These are phyloP conservation scores for Diaporthe eres DNA, from an alignment of 2,329 filamentous ascomycete genomes.

Conservation along the genomic window DNA sequence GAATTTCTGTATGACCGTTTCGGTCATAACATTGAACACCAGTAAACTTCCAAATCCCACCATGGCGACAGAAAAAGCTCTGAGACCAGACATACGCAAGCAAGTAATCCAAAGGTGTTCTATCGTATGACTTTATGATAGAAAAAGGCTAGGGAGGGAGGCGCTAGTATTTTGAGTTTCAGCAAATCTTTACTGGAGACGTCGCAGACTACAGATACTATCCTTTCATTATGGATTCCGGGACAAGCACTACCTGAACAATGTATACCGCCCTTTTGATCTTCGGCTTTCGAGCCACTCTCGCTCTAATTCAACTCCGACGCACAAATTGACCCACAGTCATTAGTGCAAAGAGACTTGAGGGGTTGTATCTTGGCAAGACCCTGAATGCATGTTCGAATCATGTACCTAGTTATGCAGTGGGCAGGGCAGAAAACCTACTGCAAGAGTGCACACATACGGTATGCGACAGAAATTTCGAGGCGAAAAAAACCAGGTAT, in stretches of 20 bases:
- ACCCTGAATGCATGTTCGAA: not conserved
- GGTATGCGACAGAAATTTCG: not conserved
- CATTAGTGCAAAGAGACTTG: not conserved
- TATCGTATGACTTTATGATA: not conserved
- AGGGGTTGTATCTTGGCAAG: slow-evolving; percentile 1
- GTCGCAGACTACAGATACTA: not conserved
- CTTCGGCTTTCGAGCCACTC: not conserved
- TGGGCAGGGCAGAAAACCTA: not conserved
- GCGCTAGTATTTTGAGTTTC: not conserved
- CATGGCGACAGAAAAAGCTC: not conserved
- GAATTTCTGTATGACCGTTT: not conserved
- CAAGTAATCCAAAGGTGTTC: not conserved
- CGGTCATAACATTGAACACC: not conserved
- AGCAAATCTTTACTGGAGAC: not conserved
- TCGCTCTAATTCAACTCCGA: not conserved
- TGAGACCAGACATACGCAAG: not conserved
- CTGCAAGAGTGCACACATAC: not conserved
- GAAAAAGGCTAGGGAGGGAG: not conserved
- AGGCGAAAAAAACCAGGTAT: not conserved
- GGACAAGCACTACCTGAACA: not conserved
- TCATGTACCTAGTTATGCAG: not conserved
- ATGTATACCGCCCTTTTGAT: not conserved
- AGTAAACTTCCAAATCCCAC: too few species aligned
- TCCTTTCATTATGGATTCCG: not conserved
- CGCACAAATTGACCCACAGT: not conserved